phyloP scores from a whole-genome alignment of 1,284 basidiomycete genomes.

The Sanghuangporus weigelae region DNA sequence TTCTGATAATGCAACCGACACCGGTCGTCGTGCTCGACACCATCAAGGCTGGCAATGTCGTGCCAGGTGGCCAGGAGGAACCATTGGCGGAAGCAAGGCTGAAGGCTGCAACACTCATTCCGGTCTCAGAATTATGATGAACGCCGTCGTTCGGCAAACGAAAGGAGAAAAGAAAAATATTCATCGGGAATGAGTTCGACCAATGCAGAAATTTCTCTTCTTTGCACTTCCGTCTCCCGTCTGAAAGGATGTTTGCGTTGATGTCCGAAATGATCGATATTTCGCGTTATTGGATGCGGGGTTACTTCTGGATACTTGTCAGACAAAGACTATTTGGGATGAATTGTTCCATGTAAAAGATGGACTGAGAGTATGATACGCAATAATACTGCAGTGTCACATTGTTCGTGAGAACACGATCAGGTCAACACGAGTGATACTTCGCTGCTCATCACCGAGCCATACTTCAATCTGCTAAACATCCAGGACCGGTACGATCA shows the following conservation, averaged over 20 bases:
- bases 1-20: slow-evolving; percentile 31
- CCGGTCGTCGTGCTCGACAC: slow-evolving; percentile 73
- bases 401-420: neutral
- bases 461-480: slow-evolving; percentile 89
- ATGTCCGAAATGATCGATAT: slow-evolving; percentile 13
- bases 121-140: slow-evolving; percentile 59
- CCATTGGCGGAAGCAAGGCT: neutral
- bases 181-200: slow-evolving; percentile 80
- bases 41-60: slow-evolving; percentile 66
- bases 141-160: slow-evolving; percentile 72
- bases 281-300: slow-evolving; percentile 42
- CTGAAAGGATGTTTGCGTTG: slow-evolving; percentile 66
- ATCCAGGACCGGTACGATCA: slow-evolving; percentile 90
- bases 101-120: neutral
- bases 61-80: slow-evolving; percentile 13
- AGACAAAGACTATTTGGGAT: slow-evolving; percentile 88
- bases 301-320: slow-evolving; percentile 84
- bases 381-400: neutral
- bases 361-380: slow-evolving; percentile 54
- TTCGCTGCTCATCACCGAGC: slow-evolving; percentile 84
- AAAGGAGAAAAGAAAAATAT: slow-evolving; percentile 73
- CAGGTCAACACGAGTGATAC: slow-evolving; percentile 71
- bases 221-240: slow-evolving; percentile 75
- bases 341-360: slow-evolving; percentile 66
- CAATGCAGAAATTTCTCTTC: slow-evolving; percentile 73